Base-by-base conservation (phyloP, 345 rosid species). In the Murraya koenigii region DNA sequence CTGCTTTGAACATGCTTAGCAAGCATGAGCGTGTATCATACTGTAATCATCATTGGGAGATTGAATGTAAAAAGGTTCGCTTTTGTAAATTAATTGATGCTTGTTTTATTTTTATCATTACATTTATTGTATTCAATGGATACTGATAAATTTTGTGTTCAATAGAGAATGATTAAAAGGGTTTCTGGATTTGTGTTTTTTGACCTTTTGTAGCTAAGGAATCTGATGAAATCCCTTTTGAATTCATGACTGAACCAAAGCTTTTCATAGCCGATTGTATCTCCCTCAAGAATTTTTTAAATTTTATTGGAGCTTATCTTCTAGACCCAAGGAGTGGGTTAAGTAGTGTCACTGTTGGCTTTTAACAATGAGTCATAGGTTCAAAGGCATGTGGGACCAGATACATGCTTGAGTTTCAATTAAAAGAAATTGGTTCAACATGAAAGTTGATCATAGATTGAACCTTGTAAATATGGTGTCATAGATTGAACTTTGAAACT, bases 11-110 rank as follows among this genome's bases (percentile, higher is more conserved):
- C 78, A 84, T 92, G 90, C 87, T 96, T 83, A 96, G 95, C 90
- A 96, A 92, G 83, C 98, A 92, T 84, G 97, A 94, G 76, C 98
- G 98, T 70, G 99, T 98, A 22, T 94, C 99, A 23, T 96, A 96
- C 84, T 96, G 98, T 88, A 96, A 94, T 87, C 97, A 90, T 85
- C 90, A 96, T 56, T 96, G 99, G 99, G 95, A 88, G 85, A 87
- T 89, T 84, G 95, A 92, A 80, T 91, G 94, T 79, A 91, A 86
- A 88, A 96, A 96, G 98, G 99, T 95, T 75, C 72, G 88, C 59
- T 79, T 82, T 80, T 59, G 52, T 49, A 63, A 72, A 52, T 76
- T 68, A 72, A 56, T 36, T 67, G 63, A 7, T 66, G 15, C 35
- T 1, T 74, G 38, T 26, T 73, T 70, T 64, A 66, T 4, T 3